phyloP scores from a whole-genome alignment of 2,329 filamentous ascomycete genomes.

The Chrysoporthe austroafricana region DNA sequence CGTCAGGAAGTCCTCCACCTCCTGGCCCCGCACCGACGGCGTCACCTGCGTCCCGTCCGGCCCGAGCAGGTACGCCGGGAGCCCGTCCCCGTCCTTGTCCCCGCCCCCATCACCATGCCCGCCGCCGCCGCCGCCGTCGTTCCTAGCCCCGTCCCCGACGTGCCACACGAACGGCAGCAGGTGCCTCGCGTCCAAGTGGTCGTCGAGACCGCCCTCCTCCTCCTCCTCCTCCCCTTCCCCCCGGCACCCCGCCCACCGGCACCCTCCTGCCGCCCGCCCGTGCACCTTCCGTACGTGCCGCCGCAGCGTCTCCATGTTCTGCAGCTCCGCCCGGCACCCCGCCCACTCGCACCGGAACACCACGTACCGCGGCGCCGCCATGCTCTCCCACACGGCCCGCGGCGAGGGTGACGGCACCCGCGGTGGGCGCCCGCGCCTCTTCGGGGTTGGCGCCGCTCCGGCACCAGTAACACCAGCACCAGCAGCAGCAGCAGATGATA shows the following conservation, averaged over 20 bases:
- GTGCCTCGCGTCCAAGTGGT: slow-evolving; percentile 59
- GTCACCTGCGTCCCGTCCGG: slow-evolving; percentile 59
- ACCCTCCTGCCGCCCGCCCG: slow-evolving; percentile 36
- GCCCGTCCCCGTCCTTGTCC: slow-evolving; percentile 17
- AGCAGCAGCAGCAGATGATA: background rate
- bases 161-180: slow-evolving; percentile 60
- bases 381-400: slow-evolving; percentile 31
- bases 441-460: background rate
- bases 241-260: slow-evolving; percentile 50
- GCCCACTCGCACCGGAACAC: slow-evolving; percentile 64
- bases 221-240: background rate
- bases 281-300: slow-evolving; percentile 59
- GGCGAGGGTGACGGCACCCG: slow-evolving; percentile 28
- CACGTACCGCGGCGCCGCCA: slow-evolving; percentile 47
- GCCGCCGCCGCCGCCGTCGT: slow-evolving; percentile 35
- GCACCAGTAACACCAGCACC: too few species aligned
- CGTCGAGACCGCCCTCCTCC: slow-evolving; percentile 39
- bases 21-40: slow-evolving; percentile 57
- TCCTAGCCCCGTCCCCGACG: slow-evolving; percentile 61
- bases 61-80: slow-evolving; percentile 58
- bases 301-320: slow-evolving; percentile 63
- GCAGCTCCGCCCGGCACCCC: slow-evolving; percentile 61
- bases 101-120: background rate
- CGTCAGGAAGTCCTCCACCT: slow-evolving; percentile 52
- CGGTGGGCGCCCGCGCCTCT: slow-evolving; percentile 36